phyloP scores from a whole-genome alignment of 441 rosid genomes.

The Croton setiger region DNA sequence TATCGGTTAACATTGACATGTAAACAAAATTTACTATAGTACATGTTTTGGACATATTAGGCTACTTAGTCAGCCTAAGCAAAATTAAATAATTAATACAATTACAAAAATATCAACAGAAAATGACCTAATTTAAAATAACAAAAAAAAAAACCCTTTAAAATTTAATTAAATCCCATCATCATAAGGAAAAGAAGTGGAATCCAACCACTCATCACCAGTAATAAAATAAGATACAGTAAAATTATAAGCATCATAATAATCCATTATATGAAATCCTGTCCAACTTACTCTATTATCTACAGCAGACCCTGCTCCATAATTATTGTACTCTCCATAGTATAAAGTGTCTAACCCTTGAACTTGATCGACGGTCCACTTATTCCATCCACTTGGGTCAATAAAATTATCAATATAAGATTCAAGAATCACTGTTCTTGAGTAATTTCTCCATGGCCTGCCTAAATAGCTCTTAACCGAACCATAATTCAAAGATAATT shows the following conservation, averaged over 20 bases:
- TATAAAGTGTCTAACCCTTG: slow-evolving; percentile 51
- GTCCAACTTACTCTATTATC: slow-evolving; percentile 58
- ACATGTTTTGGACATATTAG: slow-evolving; percentile 8
- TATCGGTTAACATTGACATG: not conserved
- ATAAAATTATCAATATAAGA: slow-evolving; percentile 74
- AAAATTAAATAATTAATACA: not conserved
- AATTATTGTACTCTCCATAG: slow-evolving; percentile 70
- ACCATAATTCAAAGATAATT: slow-evolving; percentile 33
- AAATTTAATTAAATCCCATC: slow-evolving; percentile 32
- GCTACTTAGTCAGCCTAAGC: slow-evolving; percentile 8
- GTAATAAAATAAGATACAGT: slow-evolving; percentile 64
- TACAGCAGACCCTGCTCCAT: slow-evolving; percentile 66
- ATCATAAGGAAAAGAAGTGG: slow-evolving; percentile 61
- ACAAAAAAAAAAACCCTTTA: too few relatives aligned
- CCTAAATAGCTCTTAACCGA: slow-evolving; percentile 61
- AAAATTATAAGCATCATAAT: slow-evolving; percentile 57
- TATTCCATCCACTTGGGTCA: slow-evolving; percentile 57
- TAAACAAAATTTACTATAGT: not conserved
- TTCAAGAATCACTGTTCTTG: slow-evolving; percentile 59
- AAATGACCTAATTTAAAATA: not conserved
- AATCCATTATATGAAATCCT: slow-evolving; percentile 63
- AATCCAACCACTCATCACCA: slow-evolving; percentile 68
- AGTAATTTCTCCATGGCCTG: slow-evolving; percentile 64
- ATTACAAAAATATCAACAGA: not conserved
- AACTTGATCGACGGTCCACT: slow-evolving; percentile 48